Evolutionary conservation across 1,139 yeast genomes (phyloP).

Genomic region (Pichia sp.): DNA sequence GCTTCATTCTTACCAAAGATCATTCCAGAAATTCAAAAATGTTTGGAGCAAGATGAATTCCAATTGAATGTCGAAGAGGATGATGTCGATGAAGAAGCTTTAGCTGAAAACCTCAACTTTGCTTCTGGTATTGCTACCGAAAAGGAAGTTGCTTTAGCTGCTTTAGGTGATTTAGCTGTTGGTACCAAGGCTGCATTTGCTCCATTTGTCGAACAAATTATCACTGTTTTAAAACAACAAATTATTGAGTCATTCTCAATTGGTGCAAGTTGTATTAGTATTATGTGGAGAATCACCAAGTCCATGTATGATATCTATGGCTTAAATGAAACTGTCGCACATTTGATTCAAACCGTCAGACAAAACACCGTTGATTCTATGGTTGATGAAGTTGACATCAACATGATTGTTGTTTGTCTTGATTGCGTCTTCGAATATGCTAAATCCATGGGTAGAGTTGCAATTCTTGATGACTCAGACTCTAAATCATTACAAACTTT

Average conservation of each 20-base stretch:
- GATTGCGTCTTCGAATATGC: conserved; percentile 69
- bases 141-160: conserved; percentile 95
- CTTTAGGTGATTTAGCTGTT: conserved; percentile 78
- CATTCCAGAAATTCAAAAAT: conserved; percentile 75
- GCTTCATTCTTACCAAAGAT: conserved; percentile 77
- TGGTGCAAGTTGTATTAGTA: conserved; percentile 77
- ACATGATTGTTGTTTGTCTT: conserved; percentile 72
- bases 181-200: conserved; percentile 79
- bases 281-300: conserved; percentile 76
- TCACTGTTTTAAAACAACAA: conserved; percentile 60
- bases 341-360: conserved; percentile 61
- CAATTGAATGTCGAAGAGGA: conserved; percentile 35
- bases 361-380: conserved; percentile 53
- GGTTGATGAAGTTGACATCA: conserved; percentile 71
- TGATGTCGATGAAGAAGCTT: conserved; percentile 39
- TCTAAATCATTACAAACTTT: conserved; percentile 55
- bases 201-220: conserved; percentile 66
- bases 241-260: conserved; percentile 84
- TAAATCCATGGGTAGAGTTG: conserved; percentile 65
- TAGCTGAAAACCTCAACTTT: conserved; percentile 67
- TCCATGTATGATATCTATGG: conserved; percentile 59
- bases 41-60: conserved; percentile 78
- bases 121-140: conserved; percentile 95
- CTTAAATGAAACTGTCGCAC: conserved; percentile 42
- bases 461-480: conserved; percentile 51